Percentiles rank a stretch among this genome's conserved stretches.
Conservation (phyloP, 192 early-diverging fungal genomes). For the Coemansia aciculifera region DNA sequence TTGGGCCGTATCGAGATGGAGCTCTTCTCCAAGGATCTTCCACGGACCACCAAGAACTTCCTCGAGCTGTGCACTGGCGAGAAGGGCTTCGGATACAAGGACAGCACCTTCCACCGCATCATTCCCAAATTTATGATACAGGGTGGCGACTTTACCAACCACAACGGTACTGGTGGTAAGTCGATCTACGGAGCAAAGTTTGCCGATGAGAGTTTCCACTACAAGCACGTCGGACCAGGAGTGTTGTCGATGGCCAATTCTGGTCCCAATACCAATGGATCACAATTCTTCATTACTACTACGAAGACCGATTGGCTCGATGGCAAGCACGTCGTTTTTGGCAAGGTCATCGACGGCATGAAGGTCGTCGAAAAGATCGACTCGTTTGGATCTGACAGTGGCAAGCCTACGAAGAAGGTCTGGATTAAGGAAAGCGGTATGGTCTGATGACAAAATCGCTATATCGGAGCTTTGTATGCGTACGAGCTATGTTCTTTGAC, state of each 20-base stretch:
- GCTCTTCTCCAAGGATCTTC: slow-evolving; percentile 72
- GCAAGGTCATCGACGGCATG: slow-evolving; percentile 70
- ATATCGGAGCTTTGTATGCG: too few relatives aligned
- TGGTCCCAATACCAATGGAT: slow-evolving; percentile 76
- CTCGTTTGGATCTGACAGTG: slow-evolving; percentile 41
- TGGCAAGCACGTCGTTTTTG: slow-evolving; percentile 78
- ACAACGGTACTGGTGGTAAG: slow-evolving; percentile 77
- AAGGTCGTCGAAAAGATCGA: slow-evolving; percentile 78
- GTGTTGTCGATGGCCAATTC: slow-evolving; percentile 83
- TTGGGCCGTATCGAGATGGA: slow-evolving; percentile 40
- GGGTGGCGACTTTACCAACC: slow-evolving; percentile 79
- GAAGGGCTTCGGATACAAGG: slow-evolving; percentile 58
- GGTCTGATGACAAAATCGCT: background rate
- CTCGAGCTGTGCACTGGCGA: slow-evolving; percentile 58
- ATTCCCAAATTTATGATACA: slow-evolving; percentile 88
- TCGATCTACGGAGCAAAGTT: slow-evolving; percentile 79
- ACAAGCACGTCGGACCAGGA: slow-evolving; percentile 67
- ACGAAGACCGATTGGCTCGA: slow-evolving; percentile 71
- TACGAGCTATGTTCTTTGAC: too few relatives aligned
- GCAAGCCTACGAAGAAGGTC: slow-evolving; percentile 63
- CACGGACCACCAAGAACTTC: slow-evolving; percentile 95
- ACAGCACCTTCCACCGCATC: slow-evolving; percentile 78
- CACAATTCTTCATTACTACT: slow-evolving; percentile 83
- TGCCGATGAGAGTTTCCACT: slow-evolving; percentile 71
- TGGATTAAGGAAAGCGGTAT: slow-evolving; percentile 75